Evolutionary conservation across 345 rosid species (phyloP), one percentile per base, ranked within the genome.

Genomic region (Linum lewisii): DNA sequence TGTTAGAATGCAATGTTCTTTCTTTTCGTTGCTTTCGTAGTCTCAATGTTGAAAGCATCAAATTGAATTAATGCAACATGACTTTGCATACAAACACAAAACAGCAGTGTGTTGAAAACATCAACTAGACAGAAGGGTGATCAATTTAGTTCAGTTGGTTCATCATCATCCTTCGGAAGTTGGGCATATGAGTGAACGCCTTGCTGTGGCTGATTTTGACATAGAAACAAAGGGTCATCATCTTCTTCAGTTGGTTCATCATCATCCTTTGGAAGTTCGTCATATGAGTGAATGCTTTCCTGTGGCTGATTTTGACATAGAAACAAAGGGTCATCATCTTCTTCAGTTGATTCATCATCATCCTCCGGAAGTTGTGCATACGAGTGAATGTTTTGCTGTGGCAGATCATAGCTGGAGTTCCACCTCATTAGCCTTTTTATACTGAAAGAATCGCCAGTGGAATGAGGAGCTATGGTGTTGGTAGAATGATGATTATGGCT

Each of bases 391-490:
- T 11, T 42, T 42, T 42, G 15, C 18, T 11, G 0, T 2, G 47
- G 13, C 18, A 11, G 47, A 50, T 23, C 37, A 34, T 20, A 38
- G 51, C 53, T 20, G 59, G 81, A 70, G 34, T 60, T 62, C 18
- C 65, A 59, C 57, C 76, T 80, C 16, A 16, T 6, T 16, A 42
- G 15, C 57, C 70, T 64, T n/a, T 63, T 68, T 2, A n/a, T 55
- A 10, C 52, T 44, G 5, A 38, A 25, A 0, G 50, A 61, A 1
- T 52, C 57, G 32, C 59, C 65, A 42, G 47, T 32, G 45, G 69
- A 64, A 29, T 8, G 34, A 29, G 34, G 34, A 29, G 34, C 34
- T 29, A 29, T 29, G 34, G 5, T 29, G 34, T 8, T 8, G 34
- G 34, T 29, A 8, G 34, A 29, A 29, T 29, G 34, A 29, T 29